phyloP scores from a whole-genome alignment of 805 yeast species.

The Cyberlindnera americana region DNA sequence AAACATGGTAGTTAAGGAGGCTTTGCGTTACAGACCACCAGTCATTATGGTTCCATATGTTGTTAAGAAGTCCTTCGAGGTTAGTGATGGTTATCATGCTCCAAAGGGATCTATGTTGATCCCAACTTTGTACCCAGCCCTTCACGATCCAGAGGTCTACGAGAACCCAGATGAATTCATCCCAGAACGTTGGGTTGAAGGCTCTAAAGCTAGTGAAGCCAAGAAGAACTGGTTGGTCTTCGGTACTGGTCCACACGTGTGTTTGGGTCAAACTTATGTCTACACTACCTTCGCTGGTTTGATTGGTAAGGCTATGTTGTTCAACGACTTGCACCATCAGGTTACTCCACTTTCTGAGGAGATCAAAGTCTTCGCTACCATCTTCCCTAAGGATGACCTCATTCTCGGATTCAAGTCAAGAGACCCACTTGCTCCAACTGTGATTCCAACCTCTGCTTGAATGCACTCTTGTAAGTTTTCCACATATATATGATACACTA shows the following conservation, averaged over 20 bases:
- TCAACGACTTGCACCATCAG: conserved; percentile 76
- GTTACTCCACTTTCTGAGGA: conserved; percentile 84
- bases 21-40: conserved; percentile 94
- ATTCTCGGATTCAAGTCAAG: conserved; percentile 68
- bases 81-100: conserved; percentile 78
- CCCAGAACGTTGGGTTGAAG: conserved; percentile 93
- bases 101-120: conserved; percentile 98
- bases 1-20: conserved; percentile 84
- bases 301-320: conserved; percentile 86
- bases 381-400: conserved; percentile 96
- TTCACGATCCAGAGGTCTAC: conserved; percentile 96
- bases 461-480: not conserved
- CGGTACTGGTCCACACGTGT: conserved; percentile 96
- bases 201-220: conserved; percentile 68
- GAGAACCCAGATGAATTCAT: conserved; percentile 91
- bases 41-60: conserved; percentile 98
- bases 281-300: conserved; percentile 83
- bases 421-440: conserved; percentile 39
- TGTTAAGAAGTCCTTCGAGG: conserved; percentile 81
- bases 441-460: conserved; percentile 12
- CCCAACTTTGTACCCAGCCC: conserved; percentile 92
- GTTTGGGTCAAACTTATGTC: conserved; percentile 93
- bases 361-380: conserved; percentile 95
- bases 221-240: conserved; percentile 94
- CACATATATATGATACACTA: not conserved